Evolutionary conservation across 306 rosid genomes (phyloP), one percentile per base, ranked within the genome.

Genomic region (Malus sylvestris): DNA sequence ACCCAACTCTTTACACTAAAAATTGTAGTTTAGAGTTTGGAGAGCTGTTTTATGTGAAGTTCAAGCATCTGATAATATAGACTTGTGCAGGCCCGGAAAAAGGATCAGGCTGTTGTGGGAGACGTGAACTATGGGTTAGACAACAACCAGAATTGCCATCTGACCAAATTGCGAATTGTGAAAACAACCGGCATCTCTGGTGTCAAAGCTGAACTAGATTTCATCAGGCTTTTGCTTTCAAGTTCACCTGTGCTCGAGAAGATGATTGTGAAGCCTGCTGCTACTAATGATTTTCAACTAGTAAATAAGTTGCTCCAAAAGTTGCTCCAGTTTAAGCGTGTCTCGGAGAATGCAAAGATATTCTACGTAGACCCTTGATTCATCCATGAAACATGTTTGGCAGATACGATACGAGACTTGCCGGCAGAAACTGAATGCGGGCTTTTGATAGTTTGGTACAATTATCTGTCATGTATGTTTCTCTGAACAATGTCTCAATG

Each of bases 231-330:
- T 72, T 67, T 89, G 70, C 89, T 91, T 72, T 73, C 57, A 58
- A 49, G 70, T 75, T 86, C 89, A 25, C 89, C 87, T 1, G 75
- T 73, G 64, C 88, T 91, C 19, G 88, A 87, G 83, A 79, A 67
- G 81, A 83, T 91, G 97, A 75, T 30, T 33, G 87, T 29, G 18
- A 25, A 27, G 45, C 45, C 45, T 40, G 25, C 44, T 40, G 2
- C 44, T 40, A 2, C 11, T 9, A 2, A 2, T 10, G 82, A 62
- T 51, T 55, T 23, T n/a, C 87, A 81, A 40, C 62, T 91, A 71
- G 71, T 76, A 58, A 87, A 83, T 81, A 80, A 84, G 73, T 73
- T 91, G 53, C 68, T 89, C 78, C 84, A 78, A 40, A 40, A 40
- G 3, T 8, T 40, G 45, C 45, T 40, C 75, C 80, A 84, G 63